A percentile compares a stretch with the other conserved stretches of the same genome.
Evolutionary conservation across 805 yeast genomes (phyloP).

Genomic region (Kodamaea fukazawae): DNA sequence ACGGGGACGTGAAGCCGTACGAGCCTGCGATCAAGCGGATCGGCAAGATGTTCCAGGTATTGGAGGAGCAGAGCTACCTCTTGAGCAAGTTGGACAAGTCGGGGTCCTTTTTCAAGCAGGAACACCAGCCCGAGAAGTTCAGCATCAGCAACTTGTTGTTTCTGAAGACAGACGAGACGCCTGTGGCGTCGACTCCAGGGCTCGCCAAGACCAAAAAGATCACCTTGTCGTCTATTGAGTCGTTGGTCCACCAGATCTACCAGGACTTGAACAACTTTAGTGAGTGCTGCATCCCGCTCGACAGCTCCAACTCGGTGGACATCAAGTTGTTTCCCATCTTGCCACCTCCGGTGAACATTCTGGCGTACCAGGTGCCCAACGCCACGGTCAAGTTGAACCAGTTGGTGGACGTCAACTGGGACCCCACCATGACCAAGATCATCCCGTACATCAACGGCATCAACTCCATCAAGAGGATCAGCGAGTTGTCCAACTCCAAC

Average conservation of each 20-base stretch:
- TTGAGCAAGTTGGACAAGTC: conserved; percentile 52
- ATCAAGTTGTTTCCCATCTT: conserved; percentile 90
- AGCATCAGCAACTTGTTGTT: conserved; percentile 8
- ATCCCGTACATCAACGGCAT: conserved; percentile 85
- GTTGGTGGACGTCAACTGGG: conserved; percentile 91
- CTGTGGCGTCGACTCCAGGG: conserved; percentile 28
- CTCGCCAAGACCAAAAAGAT: conserved; percentile 33
- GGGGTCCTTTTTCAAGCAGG: conserved; percentile 34
- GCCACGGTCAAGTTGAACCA: conserved; percentile 73
- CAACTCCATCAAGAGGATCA: conserved; percentile 74
- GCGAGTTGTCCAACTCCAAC: conserved; percentile 79
- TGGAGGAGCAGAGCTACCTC: conserved; percentile 84
- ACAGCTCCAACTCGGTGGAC: conserved; percentile 84
- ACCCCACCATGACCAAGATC: conserved; percentile 90
- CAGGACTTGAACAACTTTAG: conserved; percentile 94
- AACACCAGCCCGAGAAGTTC: conserved; percentile 5
- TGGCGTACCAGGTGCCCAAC: conserved; percentile 86
- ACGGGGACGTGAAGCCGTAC: conserved; percentile 75
- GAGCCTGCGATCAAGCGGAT: conserved; percentile 81
- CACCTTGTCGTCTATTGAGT: conserved; percentile 52
- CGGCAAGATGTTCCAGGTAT: conserved; percentile 82
- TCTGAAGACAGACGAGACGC: conserved; percentile 4
- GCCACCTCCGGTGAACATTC: conserved; percentile 71
- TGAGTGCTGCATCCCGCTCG: conserved; percentile 93
- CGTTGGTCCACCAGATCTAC: conserved; percentile 82